Evolutionary conservation across 345 rosid genomes (phyloP), one percentile per base, ranked within the genome.

Genomic region (Eucalyptus sp.): DNA sequence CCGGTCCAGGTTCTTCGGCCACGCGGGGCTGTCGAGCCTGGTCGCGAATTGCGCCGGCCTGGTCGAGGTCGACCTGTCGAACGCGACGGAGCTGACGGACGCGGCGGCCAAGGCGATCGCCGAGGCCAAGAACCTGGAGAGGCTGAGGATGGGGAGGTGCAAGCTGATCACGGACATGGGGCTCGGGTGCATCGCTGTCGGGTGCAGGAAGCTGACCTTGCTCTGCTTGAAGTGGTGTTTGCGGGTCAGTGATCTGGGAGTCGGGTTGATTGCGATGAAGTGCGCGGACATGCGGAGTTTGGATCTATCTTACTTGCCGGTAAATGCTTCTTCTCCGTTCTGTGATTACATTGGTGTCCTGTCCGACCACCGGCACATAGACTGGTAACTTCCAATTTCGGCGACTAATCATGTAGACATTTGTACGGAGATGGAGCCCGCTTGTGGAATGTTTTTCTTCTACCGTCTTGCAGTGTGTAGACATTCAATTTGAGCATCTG

Each of bases 221-320:
- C 88, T 96, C 88, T 88, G 94, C 94, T 90, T 95, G 92, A 96
- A 95, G 86, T 96, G 96, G 98, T 95, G 98, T 89, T 88, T 94
- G 80, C 93, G 96, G 17, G 94, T 95, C 81, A 93, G 94, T 52
- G 96, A 96, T 93, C 90, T 94, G 86, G 96, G 98, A 52, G 93
- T 96, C 84, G 95, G 92, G 33, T 92, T 96, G 90, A 89, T 96
- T 88, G 95, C 96, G 87, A 92, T 94, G 24, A 96, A 96, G 94
- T 96, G 98, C 54, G 92, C 89, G 89, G 94, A 94, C 64, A 90
- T 95, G 56, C 92, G 93, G 14, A 92, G 90, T 89, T 91, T 96
- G 93, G 96, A 96, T 93, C 94, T 95, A 85, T 96, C 98, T 62
- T 96, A 93, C 92, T 88, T 95, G 90, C 95, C 94, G 90, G 97